Evolutionary conservation across 257 asterid genomes (phyloP).

Genomic region (Solanum pimpinellifolium): DNA sequence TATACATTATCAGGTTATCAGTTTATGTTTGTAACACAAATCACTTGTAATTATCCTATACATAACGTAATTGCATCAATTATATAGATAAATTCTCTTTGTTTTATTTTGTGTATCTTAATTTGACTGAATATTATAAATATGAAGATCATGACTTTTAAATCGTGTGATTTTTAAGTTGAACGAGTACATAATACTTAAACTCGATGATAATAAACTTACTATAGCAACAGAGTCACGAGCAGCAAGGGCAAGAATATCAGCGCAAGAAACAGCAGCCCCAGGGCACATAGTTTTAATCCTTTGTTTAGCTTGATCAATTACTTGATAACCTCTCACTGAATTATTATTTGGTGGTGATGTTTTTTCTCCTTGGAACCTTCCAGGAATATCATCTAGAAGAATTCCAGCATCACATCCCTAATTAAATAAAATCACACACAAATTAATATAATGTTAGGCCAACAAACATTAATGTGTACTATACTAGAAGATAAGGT

Average conservation of each 20-base stretch:
- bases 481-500: neutral
- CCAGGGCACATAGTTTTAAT: neutral
- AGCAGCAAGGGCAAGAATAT: neutral
- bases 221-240: neutral
- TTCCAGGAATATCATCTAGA: neutral
- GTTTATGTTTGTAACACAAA: no score
- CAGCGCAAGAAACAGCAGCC: neutral
- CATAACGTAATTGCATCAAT: neutral
- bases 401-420: conserved; percentile 7
- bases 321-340: neutral
- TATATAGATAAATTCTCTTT: no score
- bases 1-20: neutral
- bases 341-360: conserved; percentile 1
- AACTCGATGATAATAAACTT: neutral
- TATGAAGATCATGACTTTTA: no score
- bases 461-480: neutral
- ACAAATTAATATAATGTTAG: neutral
- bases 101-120: no score
- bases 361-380: neutral
- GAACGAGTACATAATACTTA: neutral
- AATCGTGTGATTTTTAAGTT: no score
- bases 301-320: conserved; percentile 1
- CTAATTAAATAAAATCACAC: neutral
- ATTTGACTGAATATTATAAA: no score
- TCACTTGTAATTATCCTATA: neutral